A percentile compares a stretch with the other conserved stretches of the same genome.
Evolutionary conservation across 1,284 basidiomycete genomes (phyloP).

Genomic region (Melampsora larici-populina): DNA sequence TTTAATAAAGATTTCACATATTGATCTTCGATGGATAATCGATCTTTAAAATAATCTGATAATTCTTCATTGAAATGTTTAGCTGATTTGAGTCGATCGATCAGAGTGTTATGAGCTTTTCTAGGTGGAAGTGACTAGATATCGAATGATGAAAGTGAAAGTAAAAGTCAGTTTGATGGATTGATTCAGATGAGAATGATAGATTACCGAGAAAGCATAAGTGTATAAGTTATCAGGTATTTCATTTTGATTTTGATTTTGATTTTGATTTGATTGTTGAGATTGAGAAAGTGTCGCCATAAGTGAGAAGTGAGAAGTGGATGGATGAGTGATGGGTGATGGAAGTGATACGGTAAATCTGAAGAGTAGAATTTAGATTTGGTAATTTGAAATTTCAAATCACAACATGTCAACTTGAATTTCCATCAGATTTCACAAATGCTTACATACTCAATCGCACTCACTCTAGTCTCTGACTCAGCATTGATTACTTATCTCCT

Average conservation of each 20-base stretch:
- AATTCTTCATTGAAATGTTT: conserved; percentile 54
- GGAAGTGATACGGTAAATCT: background rate
- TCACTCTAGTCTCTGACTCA: too few relatives aligned
- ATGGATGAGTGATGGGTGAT: background rate
- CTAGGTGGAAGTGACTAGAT: conserved; percentile 11
- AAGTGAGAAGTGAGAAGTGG: background rate
- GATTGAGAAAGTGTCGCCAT: background rate
- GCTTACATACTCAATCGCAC: too few relatives aligned
- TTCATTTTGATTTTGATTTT: background rate
- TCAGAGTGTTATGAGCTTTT: conserved; percentile 16
- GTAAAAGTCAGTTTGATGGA: background rate
- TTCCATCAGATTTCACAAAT: too few relatives aligned
- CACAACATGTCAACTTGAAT: too few relatives aligned
- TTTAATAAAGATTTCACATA: conserved; percentile 59
- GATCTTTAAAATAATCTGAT: conserved; percentile 58
- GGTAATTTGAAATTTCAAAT: too few relatives aligned
- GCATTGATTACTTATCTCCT: too few relatives aligned
- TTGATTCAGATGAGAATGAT: background rate
- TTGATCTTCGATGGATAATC: conserved; percentile 56
- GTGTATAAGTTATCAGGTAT: background rate
- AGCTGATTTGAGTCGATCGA: conserved; percentile 50
- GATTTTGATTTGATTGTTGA: background rate
- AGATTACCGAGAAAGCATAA: background rate
- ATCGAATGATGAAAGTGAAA: background rate
- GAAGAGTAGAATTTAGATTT: too few relatives aligned